phyloP scores from a whole-genome alignment of 805 yeast genomes.

The Zygotorulaspora sp. region DNA sequence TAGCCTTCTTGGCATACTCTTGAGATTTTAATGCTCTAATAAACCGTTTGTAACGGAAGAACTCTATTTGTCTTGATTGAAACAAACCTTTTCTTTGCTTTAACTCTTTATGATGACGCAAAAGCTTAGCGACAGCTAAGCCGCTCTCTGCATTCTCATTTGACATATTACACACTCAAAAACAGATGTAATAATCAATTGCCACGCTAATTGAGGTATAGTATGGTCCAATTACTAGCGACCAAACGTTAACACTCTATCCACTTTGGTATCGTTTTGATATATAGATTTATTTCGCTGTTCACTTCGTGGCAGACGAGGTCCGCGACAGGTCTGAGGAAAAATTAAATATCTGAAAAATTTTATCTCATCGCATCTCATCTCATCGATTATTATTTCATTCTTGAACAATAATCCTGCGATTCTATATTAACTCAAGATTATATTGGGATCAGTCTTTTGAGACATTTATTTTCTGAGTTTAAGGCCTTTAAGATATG shows the following conservation, averaged over 20 bases:
- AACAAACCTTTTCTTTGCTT: constrained; percentile 81
- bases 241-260: no score
- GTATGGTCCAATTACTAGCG: no score
- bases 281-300: not conserved
- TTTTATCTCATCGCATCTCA: constrained; percentile 19
- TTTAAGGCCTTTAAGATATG: no score
- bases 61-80: constrained; percentile 66
- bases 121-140: constrained; percentile 61
- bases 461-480: no score
- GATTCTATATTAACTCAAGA: no score
- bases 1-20: constrained; percentile 55
- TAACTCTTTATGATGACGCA: constrained; percentile 60
- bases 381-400: constrained; percentile 19
- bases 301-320: constrained; percentile 2
- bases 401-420: no score
- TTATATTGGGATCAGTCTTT: no score
- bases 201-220: not conserved
- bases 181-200: not conserved
- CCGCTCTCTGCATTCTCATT: constrained; percentile 47
- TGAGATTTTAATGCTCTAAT: constrained; percentile 70
- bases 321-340: not conserved
- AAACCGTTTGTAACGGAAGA: constrained; percentile 83
- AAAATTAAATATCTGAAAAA: constrained; percentile 1
- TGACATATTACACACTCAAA: not conserved
- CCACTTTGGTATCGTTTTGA: no score